These are phyloP conservation scores for Lactarius sp. DNA, from an alignment of 768 basidiomycete species.

Conservation along the genomic window DNA sequence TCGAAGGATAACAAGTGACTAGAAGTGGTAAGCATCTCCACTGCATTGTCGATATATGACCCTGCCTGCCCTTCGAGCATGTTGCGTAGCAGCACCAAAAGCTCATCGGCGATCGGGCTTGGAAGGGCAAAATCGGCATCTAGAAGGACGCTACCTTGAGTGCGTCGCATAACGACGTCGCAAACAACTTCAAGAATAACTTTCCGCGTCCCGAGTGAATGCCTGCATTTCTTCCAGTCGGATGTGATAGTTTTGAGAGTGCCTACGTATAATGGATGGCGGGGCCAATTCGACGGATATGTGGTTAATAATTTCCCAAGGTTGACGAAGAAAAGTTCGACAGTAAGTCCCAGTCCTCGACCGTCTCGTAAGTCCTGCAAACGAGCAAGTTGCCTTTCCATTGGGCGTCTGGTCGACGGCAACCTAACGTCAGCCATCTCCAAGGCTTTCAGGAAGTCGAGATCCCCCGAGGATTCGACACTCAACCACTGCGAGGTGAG, in stretches of 20 bases:
- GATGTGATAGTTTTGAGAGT: conserved; percentile 12
- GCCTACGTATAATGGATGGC: neutral
- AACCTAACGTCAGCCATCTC: neutral
- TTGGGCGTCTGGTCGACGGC: neutral
- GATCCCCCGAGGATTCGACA: no score
- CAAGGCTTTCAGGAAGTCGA: neutral
- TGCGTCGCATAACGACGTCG: conserved; percentile 26
- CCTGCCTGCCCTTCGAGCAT: no score
- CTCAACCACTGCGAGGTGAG: no score
- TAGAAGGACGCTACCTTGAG: neutral
- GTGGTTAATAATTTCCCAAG: neutral
- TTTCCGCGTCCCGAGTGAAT: conserved; percentile 19
- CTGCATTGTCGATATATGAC: no score
- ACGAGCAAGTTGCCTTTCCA: neutral
- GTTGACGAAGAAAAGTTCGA: conserved; percentile 12
- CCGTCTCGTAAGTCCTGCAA: neutral
- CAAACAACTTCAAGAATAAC: conserved; percentile 28
- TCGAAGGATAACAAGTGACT: no score
- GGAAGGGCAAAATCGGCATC: neutral
- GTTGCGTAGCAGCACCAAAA: no score
- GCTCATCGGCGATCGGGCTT: no score
- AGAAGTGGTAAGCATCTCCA: no score
- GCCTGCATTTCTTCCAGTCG: conserved; percentile 1
- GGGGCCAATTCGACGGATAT: neutral
- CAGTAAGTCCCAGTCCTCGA: conserved; percentile 3